Evolutionary conservation across 2,329 filamentous ascomycete species (phyloP).

Genomic region (Calonectria crousiana): DNA sequence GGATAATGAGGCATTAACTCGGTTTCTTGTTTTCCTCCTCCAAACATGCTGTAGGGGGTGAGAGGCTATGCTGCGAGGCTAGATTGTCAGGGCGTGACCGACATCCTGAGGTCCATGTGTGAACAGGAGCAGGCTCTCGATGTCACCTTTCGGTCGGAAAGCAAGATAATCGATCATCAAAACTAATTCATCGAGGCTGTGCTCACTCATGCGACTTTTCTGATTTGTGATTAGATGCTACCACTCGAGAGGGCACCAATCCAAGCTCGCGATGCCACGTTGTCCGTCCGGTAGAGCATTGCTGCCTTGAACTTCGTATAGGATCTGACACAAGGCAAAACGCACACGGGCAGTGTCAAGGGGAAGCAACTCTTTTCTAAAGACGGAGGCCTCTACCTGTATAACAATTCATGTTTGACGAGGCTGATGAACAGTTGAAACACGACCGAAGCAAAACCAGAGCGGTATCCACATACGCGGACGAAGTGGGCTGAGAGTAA

Average conservation of each 20-base stretch:
- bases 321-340: not conserved
- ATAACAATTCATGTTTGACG: not conserved
- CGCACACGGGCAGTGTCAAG: not conserved
- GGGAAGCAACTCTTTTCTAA: not conserved
- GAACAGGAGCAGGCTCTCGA: not conserved
- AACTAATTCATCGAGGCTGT: slow-evolving; percentile 4
- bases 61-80: not conserved
- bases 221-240: not conserved
- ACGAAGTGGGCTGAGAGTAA: not conserved
- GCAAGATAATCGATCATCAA: not conserved
- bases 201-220: not conserved
- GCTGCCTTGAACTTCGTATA: no score
- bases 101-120: slow-evolving; percentile 1
- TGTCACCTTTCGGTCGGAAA: not conserved
- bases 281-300: not conserved
- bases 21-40: not conserved
- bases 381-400: not conserved
- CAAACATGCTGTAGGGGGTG: not conserved
- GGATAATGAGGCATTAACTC: not conserved
- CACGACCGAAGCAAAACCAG: not conserved
- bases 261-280: not conserved
- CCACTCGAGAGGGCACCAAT: slow-evolving; percentile 2
- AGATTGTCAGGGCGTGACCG: not conserved
- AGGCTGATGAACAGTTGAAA: not conserved
- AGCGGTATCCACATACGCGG: not conserved